Evolutionary conservation across 129 eudicot species (phyloP).

Genomic region (Helichrysum umbraculigerum): DNA sequence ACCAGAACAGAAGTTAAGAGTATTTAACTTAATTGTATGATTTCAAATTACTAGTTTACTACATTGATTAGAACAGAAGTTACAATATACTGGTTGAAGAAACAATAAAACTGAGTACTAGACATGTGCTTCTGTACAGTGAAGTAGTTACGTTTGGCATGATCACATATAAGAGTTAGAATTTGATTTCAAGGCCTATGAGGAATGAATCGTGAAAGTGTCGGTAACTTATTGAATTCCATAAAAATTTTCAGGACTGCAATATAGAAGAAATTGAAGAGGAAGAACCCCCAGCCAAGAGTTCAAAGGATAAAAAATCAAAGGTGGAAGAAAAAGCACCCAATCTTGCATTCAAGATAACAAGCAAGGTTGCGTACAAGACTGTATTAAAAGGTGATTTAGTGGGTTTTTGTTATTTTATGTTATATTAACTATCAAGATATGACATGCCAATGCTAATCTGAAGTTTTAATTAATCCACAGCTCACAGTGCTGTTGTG

Average conservation of each 20-base stretch:
- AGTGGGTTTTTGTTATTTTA: background rate
- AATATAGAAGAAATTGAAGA: conserved; percentile 83
- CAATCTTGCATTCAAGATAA: conserved; percentile 76
- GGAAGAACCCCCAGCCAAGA: conserved; percentile 85
- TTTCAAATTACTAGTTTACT: background rate
- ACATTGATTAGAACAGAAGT: background rate
- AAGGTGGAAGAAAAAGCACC: conserved; percentile 71
- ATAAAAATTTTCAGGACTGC: conserved; percentile 60
- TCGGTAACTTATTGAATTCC: background rate
- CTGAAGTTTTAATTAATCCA: conserved; percentile 20
- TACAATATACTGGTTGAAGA: background rate
- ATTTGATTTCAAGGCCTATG: conserved; percentile 2
- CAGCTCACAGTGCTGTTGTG: conserved; percentile 96
- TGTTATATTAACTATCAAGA: background rate
- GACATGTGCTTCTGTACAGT: background rate
- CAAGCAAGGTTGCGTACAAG: conserved; percentile 91
- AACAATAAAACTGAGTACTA: background rate
- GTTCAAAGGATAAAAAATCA: conserved; percentile 94
- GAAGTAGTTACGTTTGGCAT: background rate
- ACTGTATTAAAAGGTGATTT: conserved; percentile 83
- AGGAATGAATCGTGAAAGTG: background rate
- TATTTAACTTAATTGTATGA: background rate
- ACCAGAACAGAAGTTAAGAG: too few species aligned
- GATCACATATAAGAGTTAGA: background rate
- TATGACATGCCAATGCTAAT: conserved; percentile 7